Base-by-base conservation (phyloP, 1,139 yeast genomes). In the Blastobotrys apis region DNA sequence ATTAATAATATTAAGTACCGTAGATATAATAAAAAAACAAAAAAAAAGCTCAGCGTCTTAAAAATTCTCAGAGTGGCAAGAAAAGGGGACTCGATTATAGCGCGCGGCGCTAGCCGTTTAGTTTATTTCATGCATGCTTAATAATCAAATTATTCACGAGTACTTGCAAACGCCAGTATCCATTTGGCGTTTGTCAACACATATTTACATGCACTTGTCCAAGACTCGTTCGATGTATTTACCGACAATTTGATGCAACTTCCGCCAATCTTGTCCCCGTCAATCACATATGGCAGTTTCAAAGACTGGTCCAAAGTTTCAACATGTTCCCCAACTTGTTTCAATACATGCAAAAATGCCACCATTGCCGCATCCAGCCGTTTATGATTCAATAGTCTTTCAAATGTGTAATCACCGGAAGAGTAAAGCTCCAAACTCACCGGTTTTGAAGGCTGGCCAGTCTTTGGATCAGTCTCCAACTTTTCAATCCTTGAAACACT, bases 161-260 rank as follows among this genome's bases (percentile, higher is more conserved):
- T 54, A 23, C 60, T 57, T 3, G 64, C 66, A 47, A 60, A 66
- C 15, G 72, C 72, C 32, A 68, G 53, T 10, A 67, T 61, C 71
- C 71, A 68, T 47, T 68, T 66, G 20, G 68, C 58, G 46, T 90
- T 78, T 1, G 94, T 85, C 41, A 92, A 67, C 15, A 90, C 69
- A 57, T 80, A 83, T 58, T 84, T 83, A 65, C 96, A 90, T 1
- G 95, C 90, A 29, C 80, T 77, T 0, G 97, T 87, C 98, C 98
- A 92, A 50, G 84, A 87, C 36, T 80, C 78, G 58, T 82, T 83
- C 1, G 81, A 75, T 1, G 74, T 66, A 45, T 72, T 69, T 9
- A 86, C 75, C 2, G 87, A 78, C 1, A 87, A 75, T 43, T 82
- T 69, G 13, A 92, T 83, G 47, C 87, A 79, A 48, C 79, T 76